Percentiles rank a stretch among this genome's conserved stretches.
Conservation (phyloP, 2,329 filamentous ascomycete genomes). For the Ophiostoma novo-ulmi region DNA sequence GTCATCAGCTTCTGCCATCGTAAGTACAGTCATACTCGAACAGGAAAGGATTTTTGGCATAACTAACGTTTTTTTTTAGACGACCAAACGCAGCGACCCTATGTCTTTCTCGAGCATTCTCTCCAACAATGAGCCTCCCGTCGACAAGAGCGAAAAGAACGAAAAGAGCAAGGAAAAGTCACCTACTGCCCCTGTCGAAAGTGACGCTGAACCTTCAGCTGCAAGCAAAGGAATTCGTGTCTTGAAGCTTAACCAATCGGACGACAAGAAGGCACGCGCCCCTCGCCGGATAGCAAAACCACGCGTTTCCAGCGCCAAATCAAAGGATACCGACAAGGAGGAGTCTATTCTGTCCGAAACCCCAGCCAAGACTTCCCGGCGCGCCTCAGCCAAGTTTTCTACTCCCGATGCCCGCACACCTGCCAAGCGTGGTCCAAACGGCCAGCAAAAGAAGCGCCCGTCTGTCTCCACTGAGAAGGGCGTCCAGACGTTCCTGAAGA, state of each 20-base stretch:
- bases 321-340: slow-evolving; percentile 48
- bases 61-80: slow-evolving; percentile 41
- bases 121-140: slow-evolving; percentile 65
- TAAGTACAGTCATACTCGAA: slow-evolving; percentile 29
- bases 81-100: slow-evolving; percentile 70
- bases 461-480: slow-evolving; percentile 48
- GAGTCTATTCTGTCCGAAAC: slow-evolving; percentile 34
- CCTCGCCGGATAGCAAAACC: slow-evolving; percentile 25
- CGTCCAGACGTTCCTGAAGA: slow-evolving; percentile 59
- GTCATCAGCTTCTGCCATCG: slow-evolving; percentile 37
- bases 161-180: slow-evolving; percentile 44
- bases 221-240: slow-evolving; percentile 20
- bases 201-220: slow-evolving; percentile 22
- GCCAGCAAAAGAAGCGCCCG: slow-evolving; percentile 46
- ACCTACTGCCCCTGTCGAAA: slow-evolving; percentile 19
- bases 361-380: slow-evolving; percentile 45
- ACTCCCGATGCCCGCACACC: slow-evolving; percentile 42
- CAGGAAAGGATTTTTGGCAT: background rate
- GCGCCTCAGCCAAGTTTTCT: slow-evolving; percentile 45
- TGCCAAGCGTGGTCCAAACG: slow-evolving; percentile 57
- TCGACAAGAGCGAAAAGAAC: slow-evolving; percentile 35
- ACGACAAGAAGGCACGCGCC: slow-evolving; percentile 25
- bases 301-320: slow-evolving; percentile 32
- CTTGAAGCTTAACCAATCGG: slow-evolving; percentile 30
- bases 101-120: slow-evolving; percentile 97